Conservation (phyloP, 2,329 filamentous ascomycete genomes). For the Phialemoniopsis sp. region DNA sequence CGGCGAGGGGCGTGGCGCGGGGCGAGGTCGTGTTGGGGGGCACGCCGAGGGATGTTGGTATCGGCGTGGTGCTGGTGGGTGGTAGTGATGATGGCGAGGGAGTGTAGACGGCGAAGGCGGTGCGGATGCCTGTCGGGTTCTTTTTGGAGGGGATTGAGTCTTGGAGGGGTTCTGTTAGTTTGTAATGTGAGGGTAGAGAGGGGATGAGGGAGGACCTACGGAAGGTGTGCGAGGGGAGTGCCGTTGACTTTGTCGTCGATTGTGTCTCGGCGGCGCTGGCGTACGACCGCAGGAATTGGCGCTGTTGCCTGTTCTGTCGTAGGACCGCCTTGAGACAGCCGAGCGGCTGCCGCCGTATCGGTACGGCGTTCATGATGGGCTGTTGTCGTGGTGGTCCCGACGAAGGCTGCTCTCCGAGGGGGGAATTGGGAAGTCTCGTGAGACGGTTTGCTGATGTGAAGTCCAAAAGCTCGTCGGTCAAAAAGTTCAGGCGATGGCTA, state of each 20-base stretch:
- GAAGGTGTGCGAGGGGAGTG: constrained; percentile 7
- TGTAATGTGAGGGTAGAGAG: not conserved
- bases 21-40: constrained; percentile 9
- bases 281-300: constrained; percentile 39
- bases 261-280: constrained; percentile 27
- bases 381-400: constrained; percentile 13
- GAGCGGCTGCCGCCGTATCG: constrained; percentile 57
- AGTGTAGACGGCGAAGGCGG: constrained; percentile 45
- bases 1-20: constrained; percentile 54
- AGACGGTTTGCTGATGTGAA: not conserved
- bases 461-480: not conserved
- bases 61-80: constrained; percentile 7
- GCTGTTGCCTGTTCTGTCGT: constrained; percentile 51
- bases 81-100: constrained; percentile 1
- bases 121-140: constrained; percentile 17
- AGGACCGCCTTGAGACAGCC: constrained; percentile 66
- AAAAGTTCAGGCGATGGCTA: not conserved
- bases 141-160: constrained; percentile 11
- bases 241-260: constrained; percentile 4
- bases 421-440: too few species aligned
- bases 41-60: constrained; percentile 1
- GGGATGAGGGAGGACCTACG: constrained; percentile 11
- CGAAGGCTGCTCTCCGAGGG: too few species aligned
- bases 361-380: constrained; percentile 53
- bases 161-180: constrained; percentile 2